Evolutionary conservation across 129 eudicot species (phyloP).

Genomic region (Heracleum sosnowskyi): DNA sequence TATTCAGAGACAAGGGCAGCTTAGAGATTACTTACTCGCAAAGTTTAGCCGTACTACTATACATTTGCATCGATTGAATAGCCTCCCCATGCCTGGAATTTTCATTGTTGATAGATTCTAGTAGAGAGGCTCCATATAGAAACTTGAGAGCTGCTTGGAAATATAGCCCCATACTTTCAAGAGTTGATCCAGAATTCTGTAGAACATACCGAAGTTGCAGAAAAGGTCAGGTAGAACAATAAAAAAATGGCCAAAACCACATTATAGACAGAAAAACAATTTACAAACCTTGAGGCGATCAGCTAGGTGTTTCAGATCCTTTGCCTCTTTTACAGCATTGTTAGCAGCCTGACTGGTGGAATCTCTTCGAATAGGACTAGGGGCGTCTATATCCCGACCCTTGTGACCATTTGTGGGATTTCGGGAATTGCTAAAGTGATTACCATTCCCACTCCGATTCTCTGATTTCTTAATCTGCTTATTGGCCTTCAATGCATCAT

Average conservation of each 20-base stretch:
- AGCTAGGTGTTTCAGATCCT: constrained; percentile 84
- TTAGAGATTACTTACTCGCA: constrained; percentile 62
- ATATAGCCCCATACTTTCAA: constrained; percentile 63
- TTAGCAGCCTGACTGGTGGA: constrained; percentile 77
- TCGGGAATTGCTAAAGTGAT: constrained; percentile 25
- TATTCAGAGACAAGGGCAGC: background rate
- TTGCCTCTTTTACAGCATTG: constrained; percentile 81
- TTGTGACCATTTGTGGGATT: constrained; percentile 33
- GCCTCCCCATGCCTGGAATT: constrained; percentile 58
- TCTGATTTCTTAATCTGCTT: constrained; percentile 45
- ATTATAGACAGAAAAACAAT: background rate
- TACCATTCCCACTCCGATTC: constrained; percentile 37
- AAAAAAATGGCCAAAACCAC: background rate
- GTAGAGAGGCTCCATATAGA: constrained; percentile 82
- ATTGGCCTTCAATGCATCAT: constrained; percentile 32
- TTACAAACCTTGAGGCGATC: constrained; percentile 82
- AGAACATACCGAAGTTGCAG: background rate
- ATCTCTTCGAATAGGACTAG: constrained; percentile 63
- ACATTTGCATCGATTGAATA: constrained; percentile 58
- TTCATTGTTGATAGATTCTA: constrained; percentile 62
- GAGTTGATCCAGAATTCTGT: constrained; percentile 66
- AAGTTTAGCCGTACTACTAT: constrained; percentile 80
- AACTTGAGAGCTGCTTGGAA: constrained; percentile 83
- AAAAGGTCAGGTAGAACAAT: background rate
- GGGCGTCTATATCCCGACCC: constrained; percentile 44